A percentile compares a stretch with the other conserved stretches of the same genome.
phyloP scores from a whole-genome alignment of 2,329 filamentous ascomycete species.

The Colletotrichum coccodes region DNA sequence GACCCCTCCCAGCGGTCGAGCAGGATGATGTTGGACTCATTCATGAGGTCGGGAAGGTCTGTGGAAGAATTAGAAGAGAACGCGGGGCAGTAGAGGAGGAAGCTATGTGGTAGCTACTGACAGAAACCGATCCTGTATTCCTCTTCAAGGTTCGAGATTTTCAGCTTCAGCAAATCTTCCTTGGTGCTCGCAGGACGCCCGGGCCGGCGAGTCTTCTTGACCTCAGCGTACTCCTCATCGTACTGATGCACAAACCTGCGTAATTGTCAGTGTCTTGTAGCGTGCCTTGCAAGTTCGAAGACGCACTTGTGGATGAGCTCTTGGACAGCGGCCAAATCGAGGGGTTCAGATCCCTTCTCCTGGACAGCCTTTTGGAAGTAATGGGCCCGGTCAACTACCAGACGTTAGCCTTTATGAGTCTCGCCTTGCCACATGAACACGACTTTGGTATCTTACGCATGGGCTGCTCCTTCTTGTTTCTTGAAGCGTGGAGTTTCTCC shows the following conservation, averaged over 20 bases:
- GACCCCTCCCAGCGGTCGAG: conserved; percentile 83
- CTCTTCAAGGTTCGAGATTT: conserved; percentile 75
- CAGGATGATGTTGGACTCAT: conserved; percentile 70
- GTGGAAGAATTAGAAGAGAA: neutral
- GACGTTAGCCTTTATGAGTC: neutral
- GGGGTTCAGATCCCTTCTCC: conserved; percentile 59
- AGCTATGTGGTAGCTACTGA: conserved; percentile 49
- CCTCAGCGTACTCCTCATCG: conserved; percentile 73
- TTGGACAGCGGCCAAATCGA: conserved; percentile 68
- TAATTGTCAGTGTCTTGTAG: conserved; percentile 38
- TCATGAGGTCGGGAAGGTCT: conserved; percentile 77
- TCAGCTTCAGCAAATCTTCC: conserved; percentile 81
- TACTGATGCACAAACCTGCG: conserved; percentile 73
- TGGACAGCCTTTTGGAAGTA: conserved; percentile 78
- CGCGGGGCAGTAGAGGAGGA: neutral
- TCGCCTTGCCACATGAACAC: too few species aligned
- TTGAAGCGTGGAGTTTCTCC: conserved; percentile 73
- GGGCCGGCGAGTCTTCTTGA: conserved; percentile 77
- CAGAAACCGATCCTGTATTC: conserved; percentile 88
- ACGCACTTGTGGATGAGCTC: conserved; percentile 69
- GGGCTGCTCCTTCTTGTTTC: conserved; percentile 79
- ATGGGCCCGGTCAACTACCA: conserved; percentile 47
- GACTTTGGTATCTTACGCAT: conserved; percentile 63
- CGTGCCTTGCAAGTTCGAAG: neutral
- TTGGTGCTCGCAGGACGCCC: conserved; percentile 82